These are phyloP conservation scores for Solanum okadae DNA, from an alignment of 257 asterid species.

Conservation along the genomic window DNA sequence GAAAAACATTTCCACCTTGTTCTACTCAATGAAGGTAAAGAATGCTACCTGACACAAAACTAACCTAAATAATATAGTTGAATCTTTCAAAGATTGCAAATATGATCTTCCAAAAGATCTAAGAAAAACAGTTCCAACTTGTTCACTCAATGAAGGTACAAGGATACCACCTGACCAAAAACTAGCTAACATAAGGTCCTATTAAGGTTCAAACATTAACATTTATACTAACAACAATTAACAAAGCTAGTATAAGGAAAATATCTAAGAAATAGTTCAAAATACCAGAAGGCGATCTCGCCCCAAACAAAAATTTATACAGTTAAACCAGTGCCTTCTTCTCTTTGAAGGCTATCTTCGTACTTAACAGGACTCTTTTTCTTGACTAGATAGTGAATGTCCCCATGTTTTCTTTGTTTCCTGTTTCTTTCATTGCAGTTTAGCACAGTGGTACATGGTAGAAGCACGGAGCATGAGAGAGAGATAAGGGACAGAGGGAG, in stretches of 20 bases:
- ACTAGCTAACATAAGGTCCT: neutral
- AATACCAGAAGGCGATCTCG: neutral
- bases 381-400: neutral
- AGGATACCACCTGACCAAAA: neutral
- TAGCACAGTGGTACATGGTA: neutral
- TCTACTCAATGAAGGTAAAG: neutral
- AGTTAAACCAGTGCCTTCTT: neutral
- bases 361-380: neutral
- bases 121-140: neutral
- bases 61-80: neutral
- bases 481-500: neutral
- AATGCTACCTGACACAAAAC: neutral
- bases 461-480: neutral
- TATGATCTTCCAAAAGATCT: neutral
- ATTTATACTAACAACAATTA: neutral
- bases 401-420: neutral
- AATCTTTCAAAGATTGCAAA: neutral
- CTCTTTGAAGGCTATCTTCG: neutral
- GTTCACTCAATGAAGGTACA: neutral
- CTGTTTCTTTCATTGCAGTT: neutral
- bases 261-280: neutral
- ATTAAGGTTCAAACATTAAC: neutral
- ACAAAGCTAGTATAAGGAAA: neutral
- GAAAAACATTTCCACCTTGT: neutral
- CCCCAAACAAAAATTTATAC: neutral